Percentiles rank a stretch among this genome's conserved stretches.
phyloP scores from a whole-genome alignment of 768 basidiomycete species.

The Tulasnella sp. region DNA sequence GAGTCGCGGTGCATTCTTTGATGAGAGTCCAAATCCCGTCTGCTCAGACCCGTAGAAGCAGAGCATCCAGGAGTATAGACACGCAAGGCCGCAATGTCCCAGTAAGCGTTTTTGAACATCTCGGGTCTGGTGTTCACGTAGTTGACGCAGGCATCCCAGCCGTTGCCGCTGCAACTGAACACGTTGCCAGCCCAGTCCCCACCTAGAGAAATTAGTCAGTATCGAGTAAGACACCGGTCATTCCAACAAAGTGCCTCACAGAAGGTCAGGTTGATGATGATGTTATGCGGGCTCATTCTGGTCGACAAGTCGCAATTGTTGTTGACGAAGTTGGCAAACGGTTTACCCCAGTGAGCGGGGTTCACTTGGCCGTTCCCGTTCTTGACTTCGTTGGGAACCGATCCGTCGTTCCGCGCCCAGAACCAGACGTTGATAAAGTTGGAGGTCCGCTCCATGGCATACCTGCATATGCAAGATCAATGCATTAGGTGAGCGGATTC shows the following conservation, averaged over 20 bases:
- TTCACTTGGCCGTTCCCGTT: constrained; percentile 23
- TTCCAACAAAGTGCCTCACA: constrained; percentile 16
- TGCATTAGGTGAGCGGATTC: too few relatives aligned
- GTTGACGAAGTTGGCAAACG: constrained; percentile 32
- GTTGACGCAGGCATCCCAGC: constrained; percentile 17
- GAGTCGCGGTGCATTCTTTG: not conserved
- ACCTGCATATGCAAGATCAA: not conserved
- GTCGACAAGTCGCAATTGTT: constrained; percentile 30
- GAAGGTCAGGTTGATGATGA: constrained; percentile 34
- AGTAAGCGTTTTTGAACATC: constrained; percentile 33
- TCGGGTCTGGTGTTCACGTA: constrained; percentile 35
- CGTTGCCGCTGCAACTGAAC: constrained; percentile 9
- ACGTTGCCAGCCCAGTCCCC: constrained; percentile 33
- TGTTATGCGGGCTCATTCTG: constrained; percentile 32
- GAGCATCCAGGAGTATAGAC: constrained; percentile 29
- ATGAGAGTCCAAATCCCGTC: not conserved
- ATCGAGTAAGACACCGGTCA: not conserved
- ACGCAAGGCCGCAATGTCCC: constrained; percentile 32
- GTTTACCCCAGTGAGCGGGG: constrained; percentile 30
- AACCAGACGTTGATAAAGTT: constrained; percentile 26
- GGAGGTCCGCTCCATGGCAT: constrained; percentile 28
- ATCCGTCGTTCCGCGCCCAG: constrained; percentile 28
- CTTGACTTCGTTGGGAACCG: constrained; percentile 22
- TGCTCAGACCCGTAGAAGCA: not conserved
- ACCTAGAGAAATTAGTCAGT: constrained; percentile 9